phyloP scores from a whole-genome alignment of 331 rosid genomes.

The Malus hybrid region DNA sequence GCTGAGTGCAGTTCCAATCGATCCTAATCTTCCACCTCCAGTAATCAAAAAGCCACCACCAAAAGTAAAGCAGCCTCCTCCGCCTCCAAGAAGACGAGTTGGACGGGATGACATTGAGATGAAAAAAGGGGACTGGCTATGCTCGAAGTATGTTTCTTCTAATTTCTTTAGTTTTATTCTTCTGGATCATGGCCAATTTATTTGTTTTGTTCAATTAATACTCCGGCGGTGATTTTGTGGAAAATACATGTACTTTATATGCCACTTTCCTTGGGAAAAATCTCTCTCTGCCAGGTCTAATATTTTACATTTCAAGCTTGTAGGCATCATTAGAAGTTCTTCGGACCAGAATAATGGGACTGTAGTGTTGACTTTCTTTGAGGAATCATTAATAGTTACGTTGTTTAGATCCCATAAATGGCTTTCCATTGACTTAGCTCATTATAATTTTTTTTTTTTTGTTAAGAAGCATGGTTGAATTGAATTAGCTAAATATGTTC shows the following conservation, averaged over 20 bases:
- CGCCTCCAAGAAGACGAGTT: conserved; percentile 79
- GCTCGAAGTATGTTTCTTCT: conserved; percentile 74
- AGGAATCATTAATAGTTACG: neutral
- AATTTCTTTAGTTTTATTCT: neutral
- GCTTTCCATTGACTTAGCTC: neutral
- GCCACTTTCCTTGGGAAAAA: neutral
- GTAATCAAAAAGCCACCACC: conserved; percentile 76
- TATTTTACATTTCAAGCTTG: neutral
- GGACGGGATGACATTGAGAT: conserved; percentile 97
- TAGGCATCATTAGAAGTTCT: neutral
- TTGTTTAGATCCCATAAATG: neutral
- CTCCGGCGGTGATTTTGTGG: neutral
- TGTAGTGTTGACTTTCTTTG: neutral
- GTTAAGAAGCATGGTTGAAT: neutral
- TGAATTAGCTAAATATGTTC: neutral
- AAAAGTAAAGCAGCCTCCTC: conserved; percentile 92
- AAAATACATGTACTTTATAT: conserved; percentile 6
- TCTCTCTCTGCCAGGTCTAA: neutral
- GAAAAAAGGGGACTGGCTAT: conserved; percentile 98
- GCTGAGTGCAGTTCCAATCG: conserved; percentile 92
- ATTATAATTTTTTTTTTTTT: neutral
- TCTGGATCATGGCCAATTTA: conserved; percentile 1
- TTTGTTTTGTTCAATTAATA: neutral
- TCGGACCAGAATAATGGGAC: neutral
- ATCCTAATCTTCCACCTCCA: conserved; percentile 88